phyloP scores from a whole-genome alignment of 768 basidiomycete species.

The Crepidotus variabilis region DNA sequence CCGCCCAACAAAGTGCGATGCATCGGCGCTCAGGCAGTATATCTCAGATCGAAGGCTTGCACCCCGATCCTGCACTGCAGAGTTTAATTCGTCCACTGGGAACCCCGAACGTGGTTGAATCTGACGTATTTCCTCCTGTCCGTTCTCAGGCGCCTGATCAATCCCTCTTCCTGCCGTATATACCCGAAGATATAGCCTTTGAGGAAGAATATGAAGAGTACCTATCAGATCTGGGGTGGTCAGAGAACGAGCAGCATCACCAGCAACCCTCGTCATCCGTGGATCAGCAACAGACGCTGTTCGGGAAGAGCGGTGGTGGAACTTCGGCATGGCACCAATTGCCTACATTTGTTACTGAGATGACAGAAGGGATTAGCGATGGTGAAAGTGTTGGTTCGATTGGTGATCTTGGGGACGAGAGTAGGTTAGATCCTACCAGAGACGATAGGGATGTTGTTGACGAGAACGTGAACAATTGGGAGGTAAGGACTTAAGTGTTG shows the following conservation, averaged over 20 bases:
- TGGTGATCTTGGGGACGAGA: conserved; percentile 81
- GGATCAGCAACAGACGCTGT: conserved; percentile 12
- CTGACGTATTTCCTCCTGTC: conserved; percentile 93
- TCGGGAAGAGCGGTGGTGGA: conserved; percentile 21
- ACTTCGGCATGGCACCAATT: conserved; percentile 81
- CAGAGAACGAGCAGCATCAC: conserved; percentile 49
- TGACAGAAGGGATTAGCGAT: conserved; percentile 89
- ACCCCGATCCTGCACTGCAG: conserved; percentile 70
- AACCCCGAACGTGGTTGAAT: conserved; percentile 74
- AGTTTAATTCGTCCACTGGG: conserved; percentile 71
- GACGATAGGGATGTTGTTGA: conserved; percentile 64
- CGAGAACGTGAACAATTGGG: conserved; percentile 94
- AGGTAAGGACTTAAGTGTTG: conserved; percentile 45
- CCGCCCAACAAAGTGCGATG: conserved; percentile 45
- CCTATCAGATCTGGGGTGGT: conserved; percentile 80
- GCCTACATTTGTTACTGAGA: conserved; percentile 71
- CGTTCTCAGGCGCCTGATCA: conserved; percentile 84
- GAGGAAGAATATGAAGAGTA: conserved; percentile 98
- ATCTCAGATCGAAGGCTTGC: conserved; percentile 76
- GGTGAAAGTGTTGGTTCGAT: conserved; percentile 91
- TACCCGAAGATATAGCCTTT: conserved; percentile 90
- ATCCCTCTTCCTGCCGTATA: conserved; percentile 84
- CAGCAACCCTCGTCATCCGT: conserved; percentile 29
- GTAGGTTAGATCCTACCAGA: conserved; percentile 56
- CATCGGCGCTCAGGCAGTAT: conserved; percentile 84